Percentiles rank a stretch among this genome's conserved stretches.
phyloP scores from a whole-genome alignment of 1,284 basidiomycete genomes.

The Porogramme epimiltina region DNA sequence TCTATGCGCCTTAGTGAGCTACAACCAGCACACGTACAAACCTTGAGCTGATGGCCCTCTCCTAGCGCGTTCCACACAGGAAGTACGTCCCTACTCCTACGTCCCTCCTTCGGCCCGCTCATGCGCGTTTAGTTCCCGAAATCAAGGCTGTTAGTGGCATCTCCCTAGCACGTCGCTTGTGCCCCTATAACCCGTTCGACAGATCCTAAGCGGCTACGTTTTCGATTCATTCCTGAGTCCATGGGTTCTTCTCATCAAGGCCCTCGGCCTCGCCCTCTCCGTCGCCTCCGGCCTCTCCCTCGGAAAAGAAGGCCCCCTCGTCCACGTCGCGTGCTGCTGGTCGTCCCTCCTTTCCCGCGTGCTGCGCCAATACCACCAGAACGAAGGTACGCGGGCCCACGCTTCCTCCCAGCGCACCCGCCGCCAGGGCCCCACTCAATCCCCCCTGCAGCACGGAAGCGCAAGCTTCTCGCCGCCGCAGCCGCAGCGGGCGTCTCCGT shows the following conservation, averaged over 20 bases:
- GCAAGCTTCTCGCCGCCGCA: conserved; percentile 66
- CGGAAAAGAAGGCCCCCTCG: conserved; percentile 78
- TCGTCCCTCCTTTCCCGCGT: conserved; percentile 57
- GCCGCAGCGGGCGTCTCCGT: conserved; percentile 76
- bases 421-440: too few relatives aligned
- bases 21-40: too few relatives aligned
- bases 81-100: conserved; percentile 48
- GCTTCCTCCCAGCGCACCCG: neutral
- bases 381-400: conserved; percentile 49
- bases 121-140: conserved; percentile 57
- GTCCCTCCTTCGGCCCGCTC: conserved; percentile 6
- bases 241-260: conserved; percentile 78
- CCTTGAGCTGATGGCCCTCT: conserved; percentile 1
- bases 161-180: neutral
- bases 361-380: conserved; percentile 58
- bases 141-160: conserved; percentile 65
- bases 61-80: conserved; percentile 75
- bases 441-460: conserved; percentile 55
- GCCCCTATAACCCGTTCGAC: neutral
- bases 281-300: conserved; percentile 80
- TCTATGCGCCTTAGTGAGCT: conserved; percentile 74
- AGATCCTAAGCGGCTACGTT: conserved; percentile 77
- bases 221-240: conserved; percentile 71
- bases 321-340: conserved; percentile 73
- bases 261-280: conserved; percentile 73